Conservation (phyloP, 257 asterid species). For the Nicotiana attenuata region DNA sequence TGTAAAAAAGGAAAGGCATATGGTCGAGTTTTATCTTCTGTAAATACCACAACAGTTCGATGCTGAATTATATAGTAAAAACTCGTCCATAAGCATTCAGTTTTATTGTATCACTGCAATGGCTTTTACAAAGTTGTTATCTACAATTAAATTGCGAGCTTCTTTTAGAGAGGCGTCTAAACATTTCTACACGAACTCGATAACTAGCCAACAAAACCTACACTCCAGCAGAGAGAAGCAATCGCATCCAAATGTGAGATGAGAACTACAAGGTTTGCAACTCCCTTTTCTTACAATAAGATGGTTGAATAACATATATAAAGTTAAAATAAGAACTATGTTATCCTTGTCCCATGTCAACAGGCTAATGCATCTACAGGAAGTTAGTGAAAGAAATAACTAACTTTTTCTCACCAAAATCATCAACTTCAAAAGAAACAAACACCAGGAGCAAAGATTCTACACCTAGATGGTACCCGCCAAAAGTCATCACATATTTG, state of each 20-base stretch:
- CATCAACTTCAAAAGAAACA: background rate
- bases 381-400: background rate
- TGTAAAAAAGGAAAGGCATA: no score
- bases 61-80: background rate
- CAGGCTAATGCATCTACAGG: background rate
- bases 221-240: background rate
- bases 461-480: background rate
- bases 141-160: background rate
- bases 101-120: background rate
- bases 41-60: background rate
- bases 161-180: background rate
- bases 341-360: background rate
- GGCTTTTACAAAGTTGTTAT: background rate
- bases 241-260: background rate
- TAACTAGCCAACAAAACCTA: no score
- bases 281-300: background rate
- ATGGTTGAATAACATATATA: background rate
- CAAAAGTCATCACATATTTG: background rate
- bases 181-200: background rate
- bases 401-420: background rate
- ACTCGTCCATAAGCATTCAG: background rate
- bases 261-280: background rate
- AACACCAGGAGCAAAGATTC: background rate
- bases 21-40: background rate
- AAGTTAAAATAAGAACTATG: background rate